phyloP scores from a whole-genome alignment of 345 rosid genomes.

The Eucalyptus brandiana region DNA sequence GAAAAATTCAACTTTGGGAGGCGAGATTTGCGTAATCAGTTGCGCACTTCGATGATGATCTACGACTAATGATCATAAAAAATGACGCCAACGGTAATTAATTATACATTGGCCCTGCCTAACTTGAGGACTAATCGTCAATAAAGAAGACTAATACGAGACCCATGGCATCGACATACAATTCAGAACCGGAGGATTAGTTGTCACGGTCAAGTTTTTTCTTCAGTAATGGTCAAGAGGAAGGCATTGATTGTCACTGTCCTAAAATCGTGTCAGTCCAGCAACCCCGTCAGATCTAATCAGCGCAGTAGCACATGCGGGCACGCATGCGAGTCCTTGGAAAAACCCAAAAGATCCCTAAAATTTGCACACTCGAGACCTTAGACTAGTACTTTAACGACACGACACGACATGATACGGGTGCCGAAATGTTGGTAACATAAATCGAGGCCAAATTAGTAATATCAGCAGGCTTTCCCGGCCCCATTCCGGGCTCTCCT shows the following conservation, averaged over 20 bases:
- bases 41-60: not conserved
- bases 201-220: not conserved
- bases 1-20: not conserved
- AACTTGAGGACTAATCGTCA: not conserved
- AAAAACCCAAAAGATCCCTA: too few relatives aligned
- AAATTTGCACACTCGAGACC: not conserved
- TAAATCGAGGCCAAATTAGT: too few relatives aligned
- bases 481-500: not conserved
- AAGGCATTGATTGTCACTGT: not conserved
- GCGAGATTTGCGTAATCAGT: not conserved
- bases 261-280: not conserved
- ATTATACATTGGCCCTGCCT: not conserved
- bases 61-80: not conserved
- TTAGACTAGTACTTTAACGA: rapidly evolving
- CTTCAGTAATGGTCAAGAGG: not conserved
- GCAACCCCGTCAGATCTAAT: not conserved
- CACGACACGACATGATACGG: rapidly evolving
- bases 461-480: too few relatives aligned
- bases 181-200: not conserved
- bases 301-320: not conserved
- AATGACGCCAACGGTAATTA: rapidly evolving
- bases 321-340: not conserved
- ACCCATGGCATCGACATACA: not conserved
- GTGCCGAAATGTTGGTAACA: rapidly evolving
- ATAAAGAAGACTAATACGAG: not conserved